Percentiles rank a stretch among this genome's conserved stretches.
Evolutionary conservation across 768 basidiomycete genomes (phyloP).

Genomic region (Mycena olivaceomarginata): DNA sequence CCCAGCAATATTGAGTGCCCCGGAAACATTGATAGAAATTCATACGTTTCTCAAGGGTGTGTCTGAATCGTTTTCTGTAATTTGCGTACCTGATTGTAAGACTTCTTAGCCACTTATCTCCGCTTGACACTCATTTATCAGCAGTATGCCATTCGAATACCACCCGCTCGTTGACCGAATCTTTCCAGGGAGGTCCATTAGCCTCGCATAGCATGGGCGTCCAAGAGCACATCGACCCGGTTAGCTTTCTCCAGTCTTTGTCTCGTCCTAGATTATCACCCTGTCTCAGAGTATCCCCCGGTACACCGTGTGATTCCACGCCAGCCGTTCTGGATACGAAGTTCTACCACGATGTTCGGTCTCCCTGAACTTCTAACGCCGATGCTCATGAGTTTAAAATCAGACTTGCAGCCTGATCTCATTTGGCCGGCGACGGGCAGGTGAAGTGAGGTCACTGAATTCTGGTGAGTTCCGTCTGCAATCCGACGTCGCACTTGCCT

Average conservation of each 20-base stretch:
- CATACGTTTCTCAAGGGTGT: too few species aligned
- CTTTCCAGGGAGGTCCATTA: too few species aligned
- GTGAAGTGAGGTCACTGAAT: constrained; percentile 51
- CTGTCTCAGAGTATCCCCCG: constrained; percentile 40
- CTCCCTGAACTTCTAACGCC: neutral
- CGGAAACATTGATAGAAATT: too few species aligned
- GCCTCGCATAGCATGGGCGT: too few species aligned
- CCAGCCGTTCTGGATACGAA: constrained; percentile 52
- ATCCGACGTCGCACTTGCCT: constrained; percentile 51
- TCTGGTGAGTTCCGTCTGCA: constrained; percentile 55
- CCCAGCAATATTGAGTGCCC: too few species aligned
- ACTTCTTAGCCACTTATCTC: too few species aligned
- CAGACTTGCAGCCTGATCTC: constrained; percentile 20
- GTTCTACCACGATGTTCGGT: constrained; percentile 51
- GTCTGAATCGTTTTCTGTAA: too few species aligned
- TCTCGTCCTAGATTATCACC: neutral
- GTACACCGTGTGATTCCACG: constrained; percentile 54
- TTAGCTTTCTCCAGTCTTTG: neutral
- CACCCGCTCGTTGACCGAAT: too few species aligned
- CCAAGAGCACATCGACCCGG: neutral
- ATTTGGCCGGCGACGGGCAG: constrained; percentile 30
- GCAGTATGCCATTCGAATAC: too few species aligned
- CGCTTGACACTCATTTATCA: too few species aligned
- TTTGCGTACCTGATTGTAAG: too few species aligned
- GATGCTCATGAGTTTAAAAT: neutral